Percentiles rank a stretch among this genome's conserved stretches.
Conservation (phyloP, 2,329 filamentous ascomycete species). For the Aureobasidium sp. region DNA sequence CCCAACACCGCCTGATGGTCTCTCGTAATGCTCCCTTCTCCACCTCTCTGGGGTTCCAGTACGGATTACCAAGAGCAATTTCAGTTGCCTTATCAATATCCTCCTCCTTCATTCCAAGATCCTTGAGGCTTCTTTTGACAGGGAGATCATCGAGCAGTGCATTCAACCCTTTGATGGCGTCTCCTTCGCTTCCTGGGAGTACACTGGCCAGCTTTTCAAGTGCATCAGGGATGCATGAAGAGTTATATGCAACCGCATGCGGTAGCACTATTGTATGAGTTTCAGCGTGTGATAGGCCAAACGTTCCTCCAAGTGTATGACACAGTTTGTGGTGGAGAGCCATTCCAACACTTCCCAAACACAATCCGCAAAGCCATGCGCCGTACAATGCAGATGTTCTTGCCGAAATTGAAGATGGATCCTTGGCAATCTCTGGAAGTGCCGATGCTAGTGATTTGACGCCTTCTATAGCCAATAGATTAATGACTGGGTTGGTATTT, state of each 20-base stretch:
- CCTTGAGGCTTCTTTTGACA: slow-evolving; percentile 48
- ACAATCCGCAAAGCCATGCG: slow-evolving; percentile 58
- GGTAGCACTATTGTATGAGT: slow-evolving; percentile 59
- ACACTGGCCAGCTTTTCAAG: slow-evolving; percentile 48
- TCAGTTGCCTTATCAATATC: slow-evolving; percentile 55
- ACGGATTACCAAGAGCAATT: slow-evolving; percentile 52
- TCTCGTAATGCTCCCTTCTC: slow-evolving; percentile 48
- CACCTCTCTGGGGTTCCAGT: slow-evolving; percentile 52
- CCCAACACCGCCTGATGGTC: slow-evolving; percentile 54
- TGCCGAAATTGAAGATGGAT: slow-evolving; percentile 40
- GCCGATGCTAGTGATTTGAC: slow-evolving; percentile 47
- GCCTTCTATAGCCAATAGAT: slow-evolving; percentile 52
- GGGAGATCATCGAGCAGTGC: slow-evolving; percentile 46
- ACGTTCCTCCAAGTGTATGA: slow-evolving; percentile 57
- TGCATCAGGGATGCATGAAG: slow-evolving; percentile 46
- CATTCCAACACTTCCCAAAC: slow-evolving; percentile 55
- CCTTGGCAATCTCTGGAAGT: slow-evolving; percentile 46
- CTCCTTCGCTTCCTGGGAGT: slow-evolving; percentile 51
- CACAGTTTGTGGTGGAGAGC: slow-evolving; percentile 62
- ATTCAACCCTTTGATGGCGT: slow-evolving; percentile 53
- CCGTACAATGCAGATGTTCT: slow-evolving; percentile 53
- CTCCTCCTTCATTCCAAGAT: slow-evolving; percentile 53
- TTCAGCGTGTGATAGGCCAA: slow-evolving; percentile 58
- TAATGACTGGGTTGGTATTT: slow-evolving; percentile 55
- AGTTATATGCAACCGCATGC: slow-evolving; percentile 58